Base-by-base conservation (phyloP, 1,139 yeast genomes). In the Starmera stellimalicola region DNA sequence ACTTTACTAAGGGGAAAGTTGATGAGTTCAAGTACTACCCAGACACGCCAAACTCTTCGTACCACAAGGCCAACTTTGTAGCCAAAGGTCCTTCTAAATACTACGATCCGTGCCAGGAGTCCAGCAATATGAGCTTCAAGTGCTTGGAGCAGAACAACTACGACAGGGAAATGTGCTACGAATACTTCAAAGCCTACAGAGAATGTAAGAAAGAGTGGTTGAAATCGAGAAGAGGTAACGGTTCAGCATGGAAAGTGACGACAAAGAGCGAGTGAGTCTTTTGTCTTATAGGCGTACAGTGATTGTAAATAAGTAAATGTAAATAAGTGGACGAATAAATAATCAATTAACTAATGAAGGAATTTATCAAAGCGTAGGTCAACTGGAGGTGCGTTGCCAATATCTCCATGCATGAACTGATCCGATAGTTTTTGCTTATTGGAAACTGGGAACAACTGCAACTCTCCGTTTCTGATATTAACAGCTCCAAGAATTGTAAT, bases 41-140 rank as follows among this genome's bases (percentile, higher is more conserved):
- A 1, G 97, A 87, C 45, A 74, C 77, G 33, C 69, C 70, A 26
- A 61, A 58, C 11, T 51, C 62, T 3, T 44, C 46, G 11, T 37
- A 52, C 29, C 61, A 61, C 39, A 55, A 54, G 37, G 42, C 42
- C 29, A 48, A 54, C 29, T 62, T 63, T 39, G 52, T 55, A 1
- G 42, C 57, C 15, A 87, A 88, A 49, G 87, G 73, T 29, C 82
- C 94, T 2, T 78, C 94, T 6, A 76, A 80, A 54, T 91, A 70
- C 55, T 88, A 81, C 51, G 96, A 91, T 52, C 97, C 98, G 1
- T 91, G 98, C 57, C 82, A 79, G 37, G 88, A 85, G 51, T 80
- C 94, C 29, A 69, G 95, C 16, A 79, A 77, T 53, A 91, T 94
- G 70, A 82, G 95, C 24, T 63, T 87, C 47, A 73, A 72, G 44